These are phyloP conservation scores for Ogataea corticis DNA, from an alignment of 805 yeast species.

Conservation along the genomic window DNA sequence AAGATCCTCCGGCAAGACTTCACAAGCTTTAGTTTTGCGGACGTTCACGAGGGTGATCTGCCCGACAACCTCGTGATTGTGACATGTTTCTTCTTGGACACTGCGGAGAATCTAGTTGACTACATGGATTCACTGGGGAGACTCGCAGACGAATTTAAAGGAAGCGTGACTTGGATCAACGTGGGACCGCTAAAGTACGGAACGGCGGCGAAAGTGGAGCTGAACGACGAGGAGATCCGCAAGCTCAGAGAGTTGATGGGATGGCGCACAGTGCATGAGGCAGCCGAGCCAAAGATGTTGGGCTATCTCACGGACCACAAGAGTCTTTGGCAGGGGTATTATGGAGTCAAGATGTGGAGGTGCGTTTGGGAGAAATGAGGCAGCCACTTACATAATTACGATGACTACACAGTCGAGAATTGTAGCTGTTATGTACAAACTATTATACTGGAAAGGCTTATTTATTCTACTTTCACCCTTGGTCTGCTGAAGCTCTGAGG, in stretches of 20 bases:
- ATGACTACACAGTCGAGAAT: too few relatives aligned
- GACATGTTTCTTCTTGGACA: constrained; percentile 82
- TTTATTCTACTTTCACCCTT: too few relatives aligned
- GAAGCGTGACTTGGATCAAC: constrained; percentile 73
- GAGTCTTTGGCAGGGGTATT: constrained; percentile 77
- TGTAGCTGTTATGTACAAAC: too few relatives aligned
- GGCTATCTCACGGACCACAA: constrained; percentile 68
- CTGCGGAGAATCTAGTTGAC: constrained; percentile 82
- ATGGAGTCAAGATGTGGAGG: constrained; percentile 64
- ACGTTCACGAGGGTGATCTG: constrained; percentile 10
- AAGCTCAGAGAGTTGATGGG: constrained; percentile 57
- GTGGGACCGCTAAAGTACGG: constrained; percentile 94
- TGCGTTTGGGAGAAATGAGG: constrained; percentile 22
- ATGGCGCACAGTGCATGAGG: constrained; percentile 51
- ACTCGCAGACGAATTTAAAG: constrained; percentile 35
- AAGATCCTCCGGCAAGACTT: constrained; percentile 63
- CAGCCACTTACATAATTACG: too few relatives aligned
- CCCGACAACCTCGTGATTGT: constrained; percentile 55
- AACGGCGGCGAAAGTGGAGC: constrained; percentile 73
- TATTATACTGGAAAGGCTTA: too few relatives aligned
- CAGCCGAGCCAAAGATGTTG: constrained; percentile 38
- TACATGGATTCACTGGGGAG: constrained; percentile 67
- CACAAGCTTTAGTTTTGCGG: constrained; percentile 44
- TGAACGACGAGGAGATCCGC: constrained; percentile 68
- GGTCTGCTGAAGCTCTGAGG: too few relatives aligned